These are phyloP conservation scores for Penicillium bovifimosum DNA, from an alignment of 495 filamentous ascomycete species.

Conservation along the genomic window DNA sequence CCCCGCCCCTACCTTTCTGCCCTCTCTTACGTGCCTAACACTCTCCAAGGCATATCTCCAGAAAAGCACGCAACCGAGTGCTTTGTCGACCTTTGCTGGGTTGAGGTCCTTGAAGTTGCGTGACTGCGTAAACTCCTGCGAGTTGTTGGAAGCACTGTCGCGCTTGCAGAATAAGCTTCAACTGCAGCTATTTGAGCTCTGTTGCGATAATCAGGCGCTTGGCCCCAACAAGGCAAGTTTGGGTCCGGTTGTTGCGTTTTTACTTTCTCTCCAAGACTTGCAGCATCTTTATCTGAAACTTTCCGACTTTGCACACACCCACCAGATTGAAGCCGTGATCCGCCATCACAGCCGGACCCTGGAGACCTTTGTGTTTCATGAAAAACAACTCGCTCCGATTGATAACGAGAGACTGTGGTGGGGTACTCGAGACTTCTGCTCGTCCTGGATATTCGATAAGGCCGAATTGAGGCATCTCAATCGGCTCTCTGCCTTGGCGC, in stretches of 20 bases:
- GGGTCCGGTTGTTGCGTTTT: neutral
- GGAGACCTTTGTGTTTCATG: constrained; percentile 8
- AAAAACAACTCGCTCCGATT: constrained; percentile 2
- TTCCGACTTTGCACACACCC: neutral
- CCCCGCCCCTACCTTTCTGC: too few species aligned
- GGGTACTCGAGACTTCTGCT: too few species aligned
- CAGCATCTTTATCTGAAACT: constrained; percentile 3
- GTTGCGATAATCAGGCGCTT: neutral
- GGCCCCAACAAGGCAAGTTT: neutral
- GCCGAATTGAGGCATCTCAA: too few species aligned
- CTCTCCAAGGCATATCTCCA: too few species aligned
- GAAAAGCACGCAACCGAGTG: too few species aligned
- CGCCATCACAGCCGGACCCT: constrained; percentile 3
- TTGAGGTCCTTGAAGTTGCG: too few species aligned
- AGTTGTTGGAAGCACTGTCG: too few species aligned
- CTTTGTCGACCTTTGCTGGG: too few species aligned
- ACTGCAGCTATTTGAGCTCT: neutral
- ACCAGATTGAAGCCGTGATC: neutral
- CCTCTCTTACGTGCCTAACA: too few species aligned
- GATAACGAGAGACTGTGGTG: constrained; percentile 6
- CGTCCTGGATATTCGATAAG: too few species aligned
- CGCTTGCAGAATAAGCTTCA: neutral
- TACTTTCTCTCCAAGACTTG: neutral
- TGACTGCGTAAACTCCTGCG: too few species aligned
- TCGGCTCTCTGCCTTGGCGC: too few species aligned